Evolutionary conservation across 2,329 filamentous ascomycete genomes (phyloP).

Genomic region (Trichocomaceae sp.): DNA sequence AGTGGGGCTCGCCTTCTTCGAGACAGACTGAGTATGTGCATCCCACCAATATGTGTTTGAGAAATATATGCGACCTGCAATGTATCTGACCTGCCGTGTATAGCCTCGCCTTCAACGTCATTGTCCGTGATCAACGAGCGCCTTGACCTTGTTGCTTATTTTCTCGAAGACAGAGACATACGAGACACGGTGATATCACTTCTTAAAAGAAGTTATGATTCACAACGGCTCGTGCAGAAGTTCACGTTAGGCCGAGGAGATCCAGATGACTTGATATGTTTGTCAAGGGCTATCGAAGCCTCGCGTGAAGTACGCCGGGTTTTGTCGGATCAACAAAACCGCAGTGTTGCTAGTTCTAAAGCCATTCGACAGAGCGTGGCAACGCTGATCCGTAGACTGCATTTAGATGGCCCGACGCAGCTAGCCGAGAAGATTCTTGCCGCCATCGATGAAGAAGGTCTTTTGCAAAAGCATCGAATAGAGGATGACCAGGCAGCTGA

Average conservation of each 20-base stretch:
- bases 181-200: slow-evolving; percentile 63
- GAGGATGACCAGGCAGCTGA: slow-evolving; percentile 66
- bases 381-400: slow-evolving; percentile 27
- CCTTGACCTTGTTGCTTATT: slow-evolving; percentile 71
- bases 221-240: slow-evolving; percentile 83
- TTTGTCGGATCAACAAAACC: slow-evolving; percentile 19
- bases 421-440: slow-evolving; percentile 65
- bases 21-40: slow-evolving; percentile 66
- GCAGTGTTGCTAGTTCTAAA: slow-evolving; percentile 26
- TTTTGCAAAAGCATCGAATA: slow-evolving; percentile 71
- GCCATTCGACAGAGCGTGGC: slow-evolving; percentile 20
- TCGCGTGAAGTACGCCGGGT: slow-evolving; percentile 56
- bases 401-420: slow-evolving; percentile 57
- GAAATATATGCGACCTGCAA: background rate
- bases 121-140: slow-evolving; percentile 69
- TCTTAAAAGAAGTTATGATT: slow-evolving; percentile 72
- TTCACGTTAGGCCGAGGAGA: slow-evolving; percentile 90
- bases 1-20: slow-evolving; percentile 79
- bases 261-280: slow-evolving; percentile 76
- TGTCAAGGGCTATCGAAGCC: slow-evolving; percentile 73
- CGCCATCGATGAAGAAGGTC: slow-evolving; percentile 86
- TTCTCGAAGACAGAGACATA: slow-evolving; percentile 60
- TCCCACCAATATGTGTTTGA: background rate
- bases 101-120: slow-evolving; percentile 79
- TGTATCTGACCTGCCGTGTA: background rate